Base-by-base conservation (phyloP, 176 grass and related monocot genomes). In the Thalia dealbata region DNA sequence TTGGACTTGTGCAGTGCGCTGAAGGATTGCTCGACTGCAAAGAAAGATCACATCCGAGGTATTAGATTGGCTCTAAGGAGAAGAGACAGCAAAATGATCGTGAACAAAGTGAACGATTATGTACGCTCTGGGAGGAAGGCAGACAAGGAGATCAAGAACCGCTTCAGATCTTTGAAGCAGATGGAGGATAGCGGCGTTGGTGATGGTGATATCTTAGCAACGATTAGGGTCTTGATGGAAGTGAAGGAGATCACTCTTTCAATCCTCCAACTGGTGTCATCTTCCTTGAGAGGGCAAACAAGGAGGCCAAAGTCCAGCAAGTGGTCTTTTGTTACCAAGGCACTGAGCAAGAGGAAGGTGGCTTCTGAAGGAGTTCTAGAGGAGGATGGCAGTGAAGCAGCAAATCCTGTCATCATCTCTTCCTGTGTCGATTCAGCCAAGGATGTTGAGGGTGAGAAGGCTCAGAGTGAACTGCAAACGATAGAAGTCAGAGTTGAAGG, bases 1-100 rank as follows among this genome's bases (percentile, higher is more conserved):
- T 46, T 91, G 43, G 84, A 91, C 46, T 60, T 79, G 44, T 91
- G 81, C 67, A 73, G 68, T 14, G 46, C 72, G 38, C 56, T 76
- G 67, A 72, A 80, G 45, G 81, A 66, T 52, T 79, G 38, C 60
- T 84, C 84, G 61, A 73, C 71, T 11, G 67, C 80, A 12, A 46
- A 76, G 78, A 86, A 79, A 70, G 80, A 79, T 70, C 77, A 14
- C 19, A 43, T 81, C 12, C 78, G 65, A 58, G 61, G 81, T 14
- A 46, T 86, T 12, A 27, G 58, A 3, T 76, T 73, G 51, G 27
- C 55, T 63, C 35, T 82, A 0, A 71, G 44, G 48, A 81, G 84
- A 60, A 81, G 84, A 74, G 73, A 76, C 0, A 23, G 30, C 28
- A 44, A 52, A 30, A 61, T 62, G 50, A 11, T 35, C 41, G n/a